Conservation (phyloP, 768 basidiomycete genomes). For the Agrocybe pediades region DNA sequence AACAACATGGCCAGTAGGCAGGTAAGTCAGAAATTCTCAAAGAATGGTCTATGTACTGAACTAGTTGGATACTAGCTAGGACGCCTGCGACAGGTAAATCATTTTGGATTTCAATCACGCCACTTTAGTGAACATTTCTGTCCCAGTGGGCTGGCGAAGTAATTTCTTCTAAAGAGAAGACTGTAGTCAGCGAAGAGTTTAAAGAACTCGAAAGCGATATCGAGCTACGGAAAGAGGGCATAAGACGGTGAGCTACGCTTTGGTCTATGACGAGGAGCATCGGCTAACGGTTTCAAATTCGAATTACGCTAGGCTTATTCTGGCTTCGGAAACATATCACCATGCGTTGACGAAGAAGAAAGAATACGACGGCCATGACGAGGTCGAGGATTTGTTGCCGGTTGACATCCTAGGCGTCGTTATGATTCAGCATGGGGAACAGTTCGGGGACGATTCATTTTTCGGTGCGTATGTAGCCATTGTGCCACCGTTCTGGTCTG, state of each 20-base stretch:
- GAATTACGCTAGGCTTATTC: constrained; percentile 54
- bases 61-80: constrained; percentile 52
- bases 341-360: constrained; percentile 76
- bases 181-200: constrained; percentile 76
- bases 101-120: constrained; percentile 25
- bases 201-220: constrained; percentile 82
- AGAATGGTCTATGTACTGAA: neutral
- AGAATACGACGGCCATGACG: constrained; percentile 59
- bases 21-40: constrained; percentile 31
- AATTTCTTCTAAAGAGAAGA: constrained; percentile 83
- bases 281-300: neutral
- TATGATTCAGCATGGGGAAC: constrained; percentile 85
- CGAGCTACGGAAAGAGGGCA: constrained; percentile 74
- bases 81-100: constrained; percentile 70
- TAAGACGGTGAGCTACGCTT: constrained; percentile 62
- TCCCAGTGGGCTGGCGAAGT: constrained; percentile 95
- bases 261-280: neutral
- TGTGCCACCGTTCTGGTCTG: neutral
- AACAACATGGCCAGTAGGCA: constrained; percentile 65
- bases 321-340: constrained; percentile 74
- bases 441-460: constrained; percentile 74
- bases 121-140: constrained; percentile 22
- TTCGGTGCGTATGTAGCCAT: constrained; percentile 49
- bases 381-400: constrained; percentile 71
- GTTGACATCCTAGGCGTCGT: constrained; percentile 82